These are phyloP conservation scores for Alternaria consortialis DNA, from an alignment of 2,329 filamentous ascomycete genomes.

Conservation along the genomic window DNA sequence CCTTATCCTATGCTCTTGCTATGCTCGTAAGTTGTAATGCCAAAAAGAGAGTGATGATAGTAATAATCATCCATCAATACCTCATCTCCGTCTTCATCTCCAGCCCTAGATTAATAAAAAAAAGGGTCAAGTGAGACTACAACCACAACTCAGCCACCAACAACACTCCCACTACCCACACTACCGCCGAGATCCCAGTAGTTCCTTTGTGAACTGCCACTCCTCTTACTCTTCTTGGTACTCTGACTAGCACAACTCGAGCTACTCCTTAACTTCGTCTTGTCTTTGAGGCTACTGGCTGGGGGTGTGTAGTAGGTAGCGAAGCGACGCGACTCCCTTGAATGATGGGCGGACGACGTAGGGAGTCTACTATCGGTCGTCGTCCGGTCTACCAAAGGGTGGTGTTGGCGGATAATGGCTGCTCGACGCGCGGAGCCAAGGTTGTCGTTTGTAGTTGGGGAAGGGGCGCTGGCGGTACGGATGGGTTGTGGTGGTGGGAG, in stretches of 20 bases:
- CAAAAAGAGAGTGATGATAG: background rate
- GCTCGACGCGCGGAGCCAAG: slow-evolving; percentile 68
- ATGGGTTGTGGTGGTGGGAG: slow-evolving; percentile 11
- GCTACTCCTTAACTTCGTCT: slow-evolving; percentile 53
- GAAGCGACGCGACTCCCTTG: slow-evolving; percentile 27
- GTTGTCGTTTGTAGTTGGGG: slow-evolving; percentile 26
- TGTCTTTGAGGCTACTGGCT: background rate
- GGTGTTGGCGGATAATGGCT: slow-evolving; percentile 85
- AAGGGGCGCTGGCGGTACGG: background rate
- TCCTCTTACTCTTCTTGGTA: slow-evolving; percentile 74
- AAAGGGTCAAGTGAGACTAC: too few relatives aligned
- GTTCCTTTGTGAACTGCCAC: slow-evolving; percentile 77
- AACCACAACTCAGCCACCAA: slow-evolving; percentile 36
- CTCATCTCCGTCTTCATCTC: background rate
- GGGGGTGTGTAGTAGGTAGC: slow-evolving; percentile 12
- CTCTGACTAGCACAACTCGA: slow-evolving; percentile 87
- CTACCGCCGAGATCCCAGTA: slow-evolving; percentile 93
- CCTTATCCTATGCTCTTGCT: background rate
- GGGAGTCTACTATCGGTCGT: slow-evolving; percentile 35
- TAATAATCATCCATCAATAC: background rate
- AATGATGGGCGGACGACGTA: slow-evolving; percentile 30
- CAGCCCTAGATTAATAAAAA: too few relatives aligned
- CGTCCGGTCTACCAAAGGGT: slow-evolving; percentile 77
- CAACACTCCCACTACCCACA: slow-evolving; percentile 71
- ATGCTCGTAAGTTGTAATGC: slow-evolving; percentile 4